Conservation (phyloP, 2,329 filamentous ascomycete species). For the Sarocladium strictum region DNA sequence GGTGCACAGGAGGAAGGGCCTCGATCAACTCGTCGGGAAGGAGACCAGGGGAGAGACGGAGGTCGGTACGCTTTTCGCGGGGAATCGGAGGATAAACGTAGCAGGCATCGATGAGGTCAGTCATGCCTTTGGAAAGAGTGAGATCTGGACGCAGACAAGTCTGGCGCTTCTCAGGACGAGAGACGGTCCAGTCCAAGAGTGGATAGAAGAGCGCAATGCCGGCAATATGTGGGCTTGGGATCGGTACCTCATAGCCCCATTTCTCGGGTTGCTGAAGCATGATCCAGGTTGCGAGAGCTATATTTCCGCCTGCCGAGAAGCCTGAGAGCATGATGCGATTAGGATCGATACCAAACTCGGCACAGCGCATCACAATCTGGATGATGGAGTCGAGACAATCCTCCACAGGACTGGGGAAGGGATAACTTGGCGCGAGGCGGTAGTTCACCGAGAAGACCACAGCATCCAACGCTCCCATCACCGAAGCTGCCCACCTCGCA, state of each 20-base stretch:
- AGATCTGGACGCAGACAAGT: slow-evolving; percentile 49
- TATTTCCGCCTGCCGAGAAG: slow-evolving; percentile 57
- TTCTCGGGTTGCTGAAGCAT: slow-evolving; percentile 37
- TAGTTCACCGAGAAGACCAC: slow-evolving; percentile 62
- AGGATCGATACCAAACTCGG: slow-evolving; percentile 52
- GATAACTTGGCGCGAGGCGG: slow-evolving; percentile 58
- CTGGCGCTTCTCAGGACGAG: slow-evolving; percentile 49
- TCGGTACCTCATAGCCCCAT: slow-evolving; percentile 30
- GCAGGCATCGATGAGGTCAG: slow-evolving; percentile 56
- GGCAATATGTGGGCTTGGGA: slow-evolving; percentile 38
- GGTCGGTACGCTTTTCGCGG: slow-evolving; percentile 40
- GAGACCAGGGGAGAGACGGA: slow-evolving; percentile 51
- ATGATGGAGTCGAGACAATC: slow-evolving; percentile 59
- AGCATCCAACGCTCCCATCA: slow-evolving; percentile 45
- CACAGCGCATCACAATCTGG: slow-evolving; percentile 52
- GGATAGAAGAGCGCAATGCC: slow-evolving; percentile 58
- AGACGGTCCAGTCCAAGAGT: slow-evolving; percentile 53
- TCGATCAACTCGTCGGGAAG: slow-evolving; percentile 47
- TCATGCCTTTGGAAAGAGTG: slow-evolving; percentile 51
- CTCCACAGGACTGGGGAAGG: slow-evolving; percentile 59
- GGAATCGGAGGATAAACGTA: slow-evolving; percentile 51
- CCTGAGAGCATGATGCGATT: slow-evolving; percentile 53
- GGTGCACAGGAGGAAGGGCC: slow-evolving; percentile 47
- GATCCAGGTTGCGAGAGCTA: slow-evolving; percentile 43
- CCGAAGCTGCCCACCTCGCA: slow-evolving; percentile 51